Evolutionary conservation across 192 early-diverging fungal species (phyloP), one percentile per base, ranked within the genome.

Genomic region (Obelidium mucronatum): DNA sequence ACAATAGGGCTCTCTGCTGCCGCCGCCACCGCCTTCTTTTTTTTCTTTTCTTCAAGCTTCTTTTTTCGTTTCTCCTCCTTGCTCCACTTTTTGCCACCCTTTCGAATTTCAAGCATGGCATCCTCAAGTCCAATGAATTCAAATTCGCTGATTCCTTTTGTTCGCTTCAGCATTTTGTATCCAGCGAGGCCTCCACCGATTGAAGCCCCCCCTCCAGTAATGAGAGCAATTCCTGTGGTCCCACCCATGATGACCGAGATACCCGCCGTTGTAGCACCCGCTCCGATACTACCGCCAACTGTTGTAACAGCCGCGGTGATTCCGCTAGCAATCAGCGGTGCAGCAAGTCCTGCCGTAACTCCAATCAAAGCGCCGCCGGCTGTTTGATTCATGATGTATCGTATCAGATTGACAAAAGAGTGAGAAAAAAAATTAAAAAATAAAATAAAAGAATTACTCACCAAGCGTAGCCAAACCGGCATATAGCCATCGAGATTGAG

Each of bases 391-490:
- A 33, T n/a, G 39, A 78, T 30, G 58, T 44, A 34, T 22, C 36
- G 26, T 15, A 78, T n/a, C n/a, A n/a, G n/a, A n/a, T n/a, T n/a
- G n/a, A n/a, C n/a, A n/a, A n/a, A n/a, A n/a, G n/a, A n/a, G n/a
- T n/a, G n/a, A n/a, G 42, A 48, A 48, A 48, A 48, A 48, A 48
- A 48, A 48, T 19, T n/a, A n/a, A n/a, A n/a, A n/a, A n/a, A n/a
- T n/a, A n/a, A n/a, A 17, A 48, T 15, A 48, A 48, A 48, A 48
- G 19, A 48, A 6, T 15, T 15, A 48, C 44, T 48, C 44, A 24
- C 93, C 90, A n/a, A 94, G 85, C 1, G 95, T 95, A 0, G 94
- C 95, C 28, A 95, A 44, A 0, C 94, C 96, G 74, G 93, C 91
- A 80, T 93, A 92, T n/a, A 95, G 81, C 88, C 93, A 93, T 19